Base-by-base conservation (phyloP, 2,329 filamentous ascomycete species). In the Clonostachys solani region DNA sequence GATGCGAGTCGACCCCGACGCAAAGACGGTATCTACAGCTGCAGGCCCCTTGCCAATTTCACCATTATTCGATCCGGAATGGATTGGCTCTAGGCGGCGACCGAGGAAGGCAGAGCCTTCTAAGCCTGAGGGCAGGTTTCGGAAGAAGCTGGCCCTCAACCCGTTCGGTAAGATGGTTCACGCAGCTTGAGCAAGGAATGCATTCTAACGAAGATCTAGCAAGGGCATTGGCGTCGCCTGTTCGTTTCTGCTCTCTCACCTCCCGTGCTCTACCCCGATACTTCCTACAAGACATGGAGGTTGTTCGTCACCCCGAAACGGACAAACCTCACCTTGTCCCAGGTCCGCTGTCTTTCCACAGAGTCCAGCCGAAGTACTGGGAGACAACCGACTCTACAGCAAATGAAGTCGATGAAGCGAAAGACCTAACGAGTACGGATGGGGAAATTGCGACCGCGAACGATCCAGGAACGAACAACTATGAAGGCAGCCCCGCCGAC, bases 251-350 rank as follows among this genome's bases (percentile, higher is more conserved):
- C 56, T 56, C 63, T 18, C 58, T 76, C 33, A 81, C 82, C 2
- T 50, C 56, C 0, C 58, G 61, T 0, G 57, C 58, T 2, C 62
- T 89, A 7, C 87, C 87, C 2, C 64, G 62, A 13, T 81, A 76
- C 56, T 86, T 89, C 58, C 66, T 89, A 5, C 78, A 86, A 47
- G 70, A 78, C 33, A 83, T 89, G 50, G 72, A 75, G 29, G 56
- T 82, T 3, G 66, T 82, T 12, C 58, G 66, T 1, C 75, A 86
- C 47, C 83, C 83, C 1, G 64, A 72, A 10, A 80, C 77, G 1
- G 58, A 62, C 0, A 55, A 66, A 3, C 67, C 75, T 0, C 87
- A 80, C 79, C 79, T 75, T 60, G 67, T 82, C 15, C 84, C 83
- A 0, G 67, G 64, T 9, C 68, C 65, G 37, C 52, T 72, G 13